These are phyloP conservation scores for Halophytophthora batemanensis DNA, from an alignment of 352 stramenopile genomes.

Conservation along the genomic window DNA sequence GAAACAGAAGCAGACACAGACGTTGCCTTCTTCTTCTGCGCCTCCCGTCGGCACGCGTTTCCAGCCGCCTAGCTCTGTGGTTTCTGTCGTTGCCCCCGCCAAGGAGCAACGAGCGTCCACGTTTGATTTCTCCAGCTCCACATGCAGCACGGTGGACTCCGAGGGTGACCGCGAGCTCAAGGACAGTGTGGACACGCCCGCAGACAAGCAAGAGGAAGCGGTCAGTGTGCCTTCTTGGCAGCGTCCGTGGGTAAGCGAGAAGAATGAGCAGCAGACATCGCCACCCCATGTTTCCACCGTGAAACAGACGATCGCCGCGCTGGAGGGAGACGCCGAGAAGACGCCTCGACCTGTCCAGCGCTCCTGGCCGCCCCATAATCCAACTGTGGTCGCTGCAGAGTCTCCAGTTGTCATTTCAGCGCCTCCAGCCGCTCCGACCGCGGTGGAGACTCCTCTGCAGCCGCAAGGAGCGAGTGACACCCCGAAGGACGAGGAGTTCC, in stretches of 20 bases:
- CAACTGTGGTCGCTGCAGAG: no score
- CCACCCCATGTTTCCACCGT: neutral
- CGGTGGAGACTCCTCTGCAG: no score
- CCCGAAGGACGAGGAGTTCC: conserved; percentile 14
- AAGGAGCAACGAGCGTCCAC: conserved; percentile 5
- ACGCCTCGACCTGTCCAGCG: neutral
- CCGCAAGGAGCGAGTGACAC: neutral
- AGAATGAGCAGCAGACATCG: conserved; percentile 6
- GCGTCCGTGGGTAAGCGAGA: conserved; percentile 6
- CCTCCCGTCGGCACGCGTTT: conserved; percentile 15
- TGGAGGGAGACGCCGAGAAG: no score
- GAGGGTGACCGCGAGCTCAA: conserved; percentile 15
- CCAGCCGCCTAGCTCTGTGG: neutral
- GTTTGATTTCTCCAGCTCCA: conserved; percentile 19
- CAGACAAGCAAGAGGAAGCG: neutral
- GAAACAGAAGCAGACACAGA: conserved; percentile 7
- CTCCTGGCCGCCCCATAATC: no score
- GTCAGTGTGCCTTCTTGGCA: neutral
- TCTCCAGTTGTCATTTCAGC: no score
- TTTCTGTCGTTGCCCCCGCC: neutral
- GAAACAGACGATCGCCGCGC: no score
- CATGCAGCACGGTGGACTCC: conserved; percentile 21
- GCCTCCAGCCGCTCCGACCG: no score
- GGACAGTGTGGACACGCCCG: conserved; percentile 4
- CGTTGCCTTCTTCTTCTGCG: neutral